Evolutionary conservation across 1,139 yeast species (phyloP), one percentile per base, ranked within the genome.

Genomic region (Spathaspora sp.): DNA sequence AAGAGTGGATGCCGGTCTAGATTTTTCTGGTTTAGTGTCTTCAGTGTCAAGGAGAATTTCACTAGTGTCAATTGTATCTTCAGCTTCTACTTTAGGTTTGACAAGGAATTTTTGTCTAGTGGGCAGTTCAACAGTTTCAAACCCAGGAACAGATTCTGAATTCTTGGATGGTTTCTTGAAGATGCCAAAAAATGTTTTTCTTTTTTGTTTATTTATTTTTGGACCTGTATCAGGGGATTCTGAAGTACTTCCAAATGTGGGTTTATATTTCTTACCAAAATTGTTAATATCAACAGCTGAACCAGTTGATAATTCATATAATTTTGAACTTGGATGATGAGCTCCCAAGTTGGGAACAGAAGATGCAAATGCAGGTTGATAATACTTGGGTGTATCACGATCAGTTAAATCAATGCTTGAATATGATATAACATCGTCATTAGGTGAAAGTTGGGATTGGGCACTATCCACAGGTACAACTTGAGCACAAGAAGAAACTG

Each of bases 251-350:
- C 40, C 38, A 42, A 54, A 74, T 0, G 75, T 64, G n/a, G 80
- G 80, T 46, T 65, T 65, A 53, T 72, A 59, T 44, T 52, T 59
- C 46, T 65, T 64, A n/a, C 80, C 80, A 55, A 74, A 74, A 48
- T 71, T 70, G 16, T 65, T 53, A 40, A 74, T 63, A 56, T 74
- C 76, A 44, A 74, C 57, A 7, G 68, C 71, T 18, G 78, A 73
- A 2, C 76, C 76, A 40, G 67, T 56, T n/a, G 71, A 56, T 41
- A 67, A 56, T 45, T 61, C 59, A 49, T 64, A 70, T 16, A 68
- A 40, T 10, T 42, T 41, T 10, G 47, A 46, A 13, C 15, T 50
- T 53, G 18, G 47, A 47, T 16, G 50, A 38, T 16, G 51, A 38
- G 17, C 44, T 43, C 56, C 51, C 37, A 67, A 57, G 37, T 67